phyloP scores from a whole-genome alignment of 2,329 filamentous ascomycete species.

The Ilyonectria mors-panacis region DNA sequence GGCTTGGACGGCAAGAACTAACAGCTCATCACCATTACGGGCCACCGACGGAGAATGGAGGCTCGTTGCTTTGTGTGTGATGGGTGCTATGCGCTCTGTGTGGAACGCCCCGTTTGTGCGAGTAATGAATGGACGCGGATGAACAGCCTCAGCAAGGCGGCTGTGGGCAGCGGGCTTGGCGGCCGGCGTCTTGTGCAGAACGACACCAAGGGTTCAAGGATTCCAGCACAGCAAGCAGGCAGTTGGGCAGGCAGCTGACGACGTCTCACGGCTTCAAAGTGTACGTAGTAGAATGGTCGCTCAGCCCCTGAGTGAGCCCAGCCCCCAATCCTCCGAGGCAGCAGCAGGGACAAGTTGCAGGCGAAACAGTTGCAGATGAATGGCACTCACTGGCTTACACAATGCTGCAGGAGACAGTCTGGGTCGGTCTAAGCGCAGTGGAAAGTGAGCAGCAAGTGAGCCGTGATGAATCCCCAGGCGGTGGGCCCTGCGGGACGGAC shows the following conservation, averaged over 20 bases:
- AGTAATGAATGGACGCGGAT: slow-evolving; percentile 22
- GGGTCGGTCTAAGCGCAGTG: slow-evolving; percentile 9
- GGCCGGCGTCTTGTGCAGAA: slow-evolving; percentile 13
- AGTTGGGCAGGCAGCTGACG: slow-evolving; percentile 33
- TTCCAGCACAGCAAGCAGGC: slow-evolving; percentile 36
- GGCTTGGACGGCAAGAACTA: slow-evolving; percentile 34
- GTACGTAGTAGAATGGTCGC: slow-evolving; percentile 37
- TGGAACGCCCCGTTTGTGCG: slow-evolving; percentile 23
- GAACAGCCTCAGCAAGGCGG: slow-evolving; percentile 8
- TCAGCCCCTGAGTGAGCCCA: slow-evolving; percentile 44
- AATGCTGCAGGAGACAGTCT: slow-evolving; percentile 11
- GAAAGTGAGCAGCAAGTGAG: slow-evolving; percentile 14
- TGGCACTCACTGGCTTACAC: slow-evolving; percentile 21
- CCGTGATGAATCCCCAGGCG: slow-evolving; percentile 8
- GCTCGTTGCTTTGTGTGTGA: slow-evolving; percentile 23
- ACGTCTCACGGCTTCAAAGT: slow-evolving; percentile 42
- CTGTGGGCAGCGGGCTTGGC: slow-evolving; percentile 18
- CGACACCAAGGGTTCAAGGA: slow-evolving; percentile 27
- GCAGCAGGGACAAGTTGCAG: slow-evolving; percentile 20
- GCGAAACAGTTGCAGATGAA: slow-evolving; percentile 22
- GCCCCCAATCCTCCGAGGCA: slow-evolving; percentile 28
- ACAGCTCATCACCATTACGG: slow-evolving; percentile 30
- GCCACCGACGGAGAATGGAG: slow-evolving; percentile 24
- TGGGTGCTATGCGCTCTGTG: slow-evolving; percentile 14
- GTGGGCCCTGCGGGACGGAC: slow-evolving; percentile 13